These are phyloP conservation scores for Penicillium tannophilum DNA, from an alignment of 495 filamentous ascomycete species.

Conservation along the genomic window DNA sequence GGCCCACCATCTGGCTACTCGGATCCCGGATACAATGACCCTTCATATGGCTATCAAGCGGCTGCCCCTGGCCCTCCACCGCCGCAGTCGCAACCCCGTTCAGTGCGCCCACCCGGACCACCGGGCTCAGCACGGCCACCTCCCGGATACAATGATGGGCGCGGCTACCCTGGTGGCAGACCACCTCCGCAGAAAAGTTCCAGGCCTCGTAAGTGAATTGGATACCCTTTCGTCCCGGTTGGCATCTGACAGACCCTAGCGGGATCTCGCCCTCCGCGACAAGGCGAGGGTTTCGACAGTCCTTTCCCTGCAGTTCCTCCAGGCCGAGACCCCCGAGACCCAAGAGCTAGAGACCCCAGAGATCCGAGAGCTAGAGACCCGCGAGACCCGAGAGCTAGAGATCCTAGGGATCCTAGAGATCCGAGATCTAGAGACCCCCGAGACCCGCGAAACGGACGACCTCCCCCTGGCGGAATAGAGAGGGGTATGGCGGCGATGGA, in stretches of 20 bases:
- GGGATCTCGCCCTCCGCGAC: conserved; percentile 31
- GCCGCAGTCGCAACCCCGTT: conserved; percentile 36
- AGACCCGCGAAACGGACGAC: conserved; percentile 28
- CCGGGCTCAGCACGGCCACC: conserved; percentile 50
- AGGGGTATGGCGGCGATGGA: conserved; percentile 61
- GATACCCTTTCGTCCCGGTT: not conserved
- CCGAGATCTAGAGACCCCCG: conserved; percentile 5
- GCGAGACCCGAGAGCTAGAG: conserved; percentile 18
- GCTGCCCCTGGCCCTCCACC: conserved; percentile 46
- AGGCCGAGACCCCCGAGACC: conserved; percentile 20
- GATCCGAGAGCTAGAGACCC: conserved; percentile 22
- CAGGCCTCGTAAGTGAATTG: conserved; percentile 37
- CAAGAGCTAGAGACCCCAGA: conserved; percentile 20
- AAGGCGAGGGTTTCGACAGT: conserved; percentile 62
- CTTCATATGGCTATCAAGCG: conserved; percentile 33
- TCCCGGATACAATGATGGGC: conserved; percentile 30
- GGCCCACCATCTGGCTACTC: conserved; percentile 28
- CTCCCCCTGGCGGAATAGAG: conserved; percentile 39
- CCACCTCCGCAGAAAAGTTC: conserved; percentile 31
- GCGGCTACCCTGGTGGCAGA: conserved; percentile 29
- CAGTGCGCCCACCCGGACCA: conserved; percentile 39
- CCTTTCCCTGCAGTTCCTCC: conserved; percentile 67
- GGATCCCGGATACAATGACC: conserved; percentile 50
- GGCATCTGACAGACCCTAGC: conserved; percentile 23
- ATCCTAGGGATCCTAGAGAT: conserved; percentile 21